Evolutionary conservation across 2,329 filamentous ascomycete species (phyloP).

Genomic region (Xenoacremonium recifei): DNA sequence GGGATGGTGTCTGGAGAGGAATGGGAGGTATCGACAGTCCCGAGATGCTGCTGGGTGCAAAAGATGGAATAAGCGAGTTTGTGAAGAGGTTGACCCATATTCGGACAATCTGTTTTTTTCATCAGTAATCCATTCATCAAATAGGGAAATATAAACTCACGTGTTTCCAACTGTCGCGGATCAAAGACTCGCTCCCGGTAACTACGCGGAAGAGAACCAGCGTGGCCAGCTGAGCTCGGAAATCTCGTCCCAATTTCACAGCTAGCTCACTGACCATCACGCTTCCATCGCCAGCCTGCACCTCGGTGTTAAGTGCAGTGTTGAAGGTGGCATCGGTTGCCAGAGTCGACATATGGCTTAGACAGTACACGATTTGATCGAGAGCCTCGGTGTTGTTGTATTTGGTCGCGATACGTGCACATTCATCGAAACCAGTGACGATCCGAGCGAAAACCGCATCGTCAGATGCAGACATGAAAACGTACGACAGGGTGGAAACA

Average conservation of each 20-base stretch:
- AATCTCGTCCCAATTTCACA: constrained; percentile 91
- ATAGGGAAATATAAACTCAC: constrained; percentile 48
- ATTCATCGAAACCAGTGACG: constrained; percentile 93
- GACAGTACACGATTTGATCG: constrained; percentile 87
- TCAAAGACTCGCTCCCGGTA: constrained; percentile 75
- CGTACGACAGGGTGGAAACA: constrained; percentile 90
- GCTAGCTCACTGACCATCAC: constrained; percentile 99
- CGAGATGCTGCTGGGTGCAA: constrained; percentile 63
- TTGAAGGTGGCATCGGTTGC: constrained; percentile 74
- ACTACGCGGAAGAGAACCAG: constrained; percentile 94
- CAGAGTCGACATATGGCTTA: constrained; percentile 87
- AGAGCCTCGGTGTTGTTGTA: constrained; percentile 82
- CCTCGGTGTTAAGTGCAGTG: constrained; percentile 89
- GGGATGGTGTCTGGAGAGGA: constrained; percentile 85
- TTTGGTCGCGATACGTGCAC: constrained; percentile 84
- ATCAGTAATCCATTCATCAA: constrained; percentile 3
- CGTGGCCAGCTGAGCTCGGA: constrained; percentile 88
- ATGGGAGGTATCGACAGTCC: constrained; percentile 75
- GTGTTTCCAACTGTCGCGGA: constrained; percentile 75
- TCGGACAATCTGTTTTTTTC: constrained; percentile 65
- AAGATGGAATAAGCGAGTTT: constrained; percentile 86
- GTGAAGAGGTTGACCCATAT: constrained; percentile 96
- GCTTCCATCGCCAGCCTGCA: constrained; percentile 85
- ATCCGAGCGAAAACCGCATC: constrained; percentile 93
- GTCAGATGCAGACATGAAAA: constrained; percentile 98